Percentiles rank a stretch among this genome's conserved stretches.
These are phyloP conservation scores for Myxozyma nipponensis DNA, from an alignment of 805 yeast genomes.

Conservation along the genomic window DNA sequence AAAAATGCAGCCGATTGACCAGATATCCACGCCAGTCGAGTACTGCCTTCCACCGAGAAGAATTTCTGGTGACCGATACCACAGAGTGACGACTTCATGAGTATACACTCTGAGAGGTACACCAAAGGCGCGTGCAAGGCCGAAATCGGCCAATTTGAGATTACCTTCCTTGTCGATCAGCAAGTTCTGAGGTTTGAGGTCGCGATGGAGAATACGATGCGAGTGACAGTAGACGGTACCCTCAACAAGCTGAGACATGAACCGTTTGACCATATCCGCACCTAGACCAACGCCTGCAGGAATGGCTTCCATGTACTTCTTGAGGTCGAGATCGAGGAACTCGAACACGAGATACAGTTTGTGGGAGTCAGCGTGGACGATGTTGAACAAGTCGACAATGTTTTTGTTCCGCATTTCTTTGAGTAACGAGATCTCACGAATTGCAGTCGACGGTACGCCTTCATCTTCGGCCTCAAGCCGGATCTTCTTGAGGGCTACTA, in stretches of 20 bases:
- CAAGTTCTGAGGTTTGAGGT: slow-evolving; percentile 92
- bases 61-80: slow-evolving; percentile 98
- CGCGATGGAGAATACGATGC: slow-evolving; percentile 91
- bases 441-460: slow-evolving; percentile 98
- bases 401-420: slow-evolving; percentile 93
- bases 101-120: slow-evolving; percentile 96
- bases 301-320: slow-evolving; percentile 93
- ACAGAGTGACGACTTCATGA: slow-evolving; percentile 94
- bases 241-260: slow-evolving; percentile 84
- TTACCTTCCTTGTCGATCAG: slow-evolving; percentile 94
- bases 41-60: slow-evolving; percentile 94
- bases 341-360: slow-evolving; percentile 91
- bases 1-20: slow-evolving; percentile 97
- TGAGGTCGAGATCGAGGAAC: slow-evolving; percentile 87
- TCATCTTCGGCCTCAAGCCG: slow-evolving; percentile 95
- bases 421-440: slow-evolving; percentile 88
- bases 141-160: slow-evolving; percentile 86
- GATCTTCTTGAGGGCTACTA: slow-evolving; percentile 93
- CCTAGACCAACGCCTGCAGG: slow-evolving; percentile 90
- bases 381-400: slow-evolving; percentile 86
- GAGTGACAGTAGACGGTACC: slow-evolving; percentile 93
- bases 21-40: slow-evolving; percentile 97
- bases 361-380: slow-evolving; percentile 90
- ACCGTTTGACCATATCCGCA: slow-evolving; percentile 82
- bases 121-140: slow-evolving; percentile 95